Percentiles rank a stretch among this genome's conserved stretches.
These are phyloP conservation scores for Fusarium sp. DNA, from an alignment of 2,329 filamentous ascomycete genomes.

Conservation along the genomic window DNA sequence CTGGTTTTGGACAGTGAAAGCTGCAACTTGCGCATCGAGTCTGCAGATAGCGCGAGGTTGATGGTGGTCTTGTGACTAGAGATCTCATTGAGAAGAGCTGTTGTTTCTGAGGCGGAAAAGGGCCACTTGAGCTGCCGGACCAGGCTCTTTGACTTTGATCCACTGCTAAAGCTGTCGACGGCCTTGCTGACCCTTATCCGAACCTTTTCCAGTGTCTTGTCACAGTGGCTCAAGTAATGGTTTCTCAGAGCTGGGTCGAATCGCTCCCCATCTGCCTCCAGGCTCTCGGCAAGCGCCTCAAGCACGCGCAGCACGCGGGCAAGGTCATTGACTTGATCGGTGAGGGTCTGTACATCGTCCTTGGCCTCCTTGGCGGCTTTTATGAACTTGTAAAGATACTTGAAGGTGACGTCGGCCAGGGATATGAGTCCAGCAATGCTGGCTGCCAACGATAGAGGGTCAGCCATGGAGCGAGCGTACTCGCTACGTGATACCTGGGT, in stretches of 20 bases:
- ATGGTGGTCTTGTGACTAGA: slow-evolving; percentile 24
- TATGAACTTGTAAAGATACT: not conserved
- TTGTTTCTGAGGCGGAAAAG: slow-evolving; percentile 16
- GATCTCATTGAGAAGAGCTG: slow-evolving; percentile 7
- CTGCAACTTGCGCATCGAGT: slow-evolving; percentile 15
- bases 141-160: not conserved
- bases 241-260: not conserved
- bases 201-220: not conserved
- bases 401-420: not conserved
- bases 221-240: not conserved
- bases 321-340: not conserved
- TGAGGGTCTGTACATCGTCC: not conserved
- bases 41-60: slow-evolving; percentile 3
- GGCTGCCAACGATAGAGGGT: not conserved
- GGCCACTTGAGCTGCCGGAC: slow-evolving; percentile 24
- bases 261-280: not conserved
- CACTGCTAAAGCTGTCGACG: not conserved
- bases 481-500: not conserved
- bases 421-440: not conserved
- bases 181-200: not conserved
- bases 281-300: not conserved
- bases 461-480: not conserved
- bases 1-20: not conserved
- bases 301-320: not conserved
- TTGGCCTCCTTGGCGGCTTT: not conserved